Evolutionary conservation across 805 yeast genomes (phyloP), one percentile per base, ranked within the genome.

Genomic region (Naumovozyma castellii): DNA sequence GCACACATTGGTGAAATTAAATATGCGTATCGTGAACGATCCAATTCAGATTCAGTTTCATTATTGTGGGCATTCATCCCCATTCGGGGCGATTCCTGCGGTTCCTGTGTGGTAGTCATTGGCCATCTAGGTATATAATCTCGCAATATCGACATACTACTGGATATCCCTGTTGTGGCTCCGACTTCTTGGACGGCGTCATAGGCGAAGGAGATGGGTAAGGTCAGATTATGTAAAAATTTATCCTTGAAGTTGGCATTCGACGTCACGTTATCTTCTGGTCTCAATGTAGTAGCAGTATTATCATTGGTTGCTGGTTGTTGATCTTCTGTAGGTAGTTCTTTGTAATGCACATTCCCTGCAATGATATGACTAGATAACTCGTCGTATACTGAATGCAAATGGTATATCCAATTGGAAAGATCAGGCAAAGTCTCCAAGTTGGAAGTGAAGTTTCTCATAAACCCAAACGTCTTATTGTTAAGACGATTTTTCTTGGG

Each of bases 181-280:
- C 65, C 61, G 15, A 60, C 56, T 36, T 60, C 65, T 34, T 58
- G 62, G n/a, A 59, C 50, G 2, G 62, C 55, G 41, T 60, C 65
- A 31, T 54, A 55, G 20, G 65, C 59, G 40, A 60, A 54, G 1
- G 58, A 41, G 16, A 60, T 43, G 3, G 65, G 65, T 15, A 59
- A 41, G 3, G 60, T 45, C 20, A 60, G 34, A 37, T 60, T 60
- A 38, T 57, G 60, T 18, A 55, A 35, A 13, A 60, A 16, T n/a
- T 45, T 51, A 34, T 46, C 48, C 1, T 49, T 35, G 17, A 36
- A 37, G 5, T 41, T 28, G 3, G 39, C 25, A 14, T 25, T 18
- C 17, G 22, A 38, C 14, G 30, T 29, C 39, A 36, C 22, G 16
- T 10, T 28, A 14, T 6, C 18, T n/a, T n/a, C 3, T 14, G 29